Base-by-base conservation (phyloP, 1,139 yeast genomes). In the Candida frijolesensis region DNA sequence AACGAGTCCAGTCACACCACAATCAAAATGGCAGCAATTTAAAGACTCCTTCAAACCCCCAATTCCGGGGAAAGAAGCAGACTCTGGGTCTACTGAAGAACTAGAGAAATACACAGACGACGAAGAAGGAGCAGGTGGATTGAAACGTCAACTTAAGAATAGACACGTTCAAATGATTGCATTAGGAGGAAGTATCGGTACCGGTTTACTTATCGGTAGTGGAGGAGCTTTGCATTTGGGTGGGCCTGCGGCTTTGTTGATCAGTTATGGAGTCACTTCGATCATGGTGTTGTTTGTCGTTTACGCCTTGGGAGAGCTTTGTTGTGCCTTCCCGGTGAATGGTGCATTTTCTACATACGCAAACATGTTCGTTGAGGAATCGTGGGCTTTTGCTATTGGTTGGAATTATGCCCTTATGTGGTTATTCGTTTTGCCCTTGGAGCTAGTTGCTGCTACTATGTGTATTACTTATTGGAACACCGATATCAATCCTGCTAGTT, bases 301-400 rank as follows among this genome's bases (percentile, higher is more conserved):
- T 60, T 92, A 88, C 64, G 85, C 94, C n/a, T 82, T 90, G 50
- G 95, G 96, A 56, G 97, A 90, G 67, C 66, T 89, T 64, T 90
- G 95, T 44, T 89, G 87, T 39, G 78, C 84, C 12, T 88, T 85
- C 67, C 92, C 95, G 6, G 84, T 89, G 43, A 76, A 87, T 50
- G 96, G 96, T 59, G 89, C 92, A 1, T 89, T 87, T 68, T 79
- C 87, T 42, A 82, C 87, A 51, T 88, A 84, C 65, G 82, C 89
- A 34, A 73, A 89, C 4, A 76, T 86, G 51, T 85, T 88, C 57
- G 72, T 89, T 40, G 95, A 88, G 60, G 78, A 83, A 2, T 85
- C 90, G 8, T 83, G 91, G 83, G 95, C 95, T 9, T 86, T 87
- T 63, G 82, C 89, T 32, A 82, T 85, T 57, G 87, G 91, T 46